Evolutionary conservation across 2,329 filamentous ascomycete species (phyloP).

Genomic region (Aspergillus clavatus): DNA sequence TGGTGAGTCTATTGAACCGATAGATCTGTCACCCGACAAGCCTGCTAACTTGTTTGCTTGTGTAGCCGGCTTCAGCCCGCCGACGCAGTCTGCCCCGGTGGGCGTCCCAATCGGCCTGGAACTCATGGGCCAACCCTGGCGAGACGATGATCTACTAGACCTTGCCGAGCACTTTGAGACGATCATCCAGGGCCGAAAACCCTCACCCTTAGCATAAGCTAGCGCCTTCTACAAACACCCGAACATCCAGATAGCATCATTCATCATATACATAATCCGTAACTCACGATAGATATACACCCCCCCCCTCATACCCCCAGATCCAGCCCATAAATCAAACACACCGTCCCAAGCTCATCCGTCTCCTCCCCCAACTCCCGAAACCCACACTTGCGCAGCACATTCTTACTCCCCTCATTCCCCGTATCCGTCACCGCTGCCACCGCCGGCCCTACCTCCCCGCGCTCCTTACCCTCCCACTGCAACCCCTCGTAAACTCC

Average conservation of each 20-base stretch:
- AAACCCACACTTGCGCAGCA: conserved; percentile 46
- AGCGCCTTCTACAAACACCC: not conserved
- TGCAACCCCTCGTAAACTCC: not conserved
- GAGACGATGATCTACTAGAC: conserved; percentile 50
- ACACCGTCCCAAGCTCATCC: conserved; percentile 6
- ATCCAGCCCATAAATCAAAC: conserved; percentile 6
- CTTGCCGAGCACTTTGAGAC: conserved; percentile 51
- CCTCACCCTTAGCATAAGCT: conserved; percentile 31
- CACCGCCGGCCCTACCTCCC: conserved; percentile 31
- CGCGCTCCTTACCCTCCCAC: not conserved
- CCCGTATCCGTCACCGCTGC: conserved; percentile 45
- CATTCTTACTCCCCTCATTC: conserved; percentile 52
- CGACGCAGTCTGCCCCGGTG: conserved; percentile 46
- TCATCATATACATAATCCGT: no score
- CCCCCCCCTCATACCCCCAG: not conserved
- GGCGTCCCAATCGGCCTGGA: conserved; percentile 63
- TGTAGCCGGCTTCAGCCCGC: conserved; percentile 45
- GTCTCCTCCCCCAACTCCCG: conserved; percentile 3
- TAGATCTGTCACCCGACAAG: not conserved
- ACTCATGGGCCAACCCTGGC: conserved; percentile 55
- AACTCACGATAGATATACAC: no score
- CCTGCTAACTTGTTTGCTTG: conserved; percentile 22
- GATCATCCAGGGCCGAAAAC: conserved; percentile 43
- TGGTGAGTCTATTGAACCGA: conserved; percentile 22
- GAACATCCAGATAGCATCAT: no score